These are phyloP conservation scores for Pythium sp. DNA, from an alignment of 352 stramenopile genomes.

Conservation along the genomic window DNA sequence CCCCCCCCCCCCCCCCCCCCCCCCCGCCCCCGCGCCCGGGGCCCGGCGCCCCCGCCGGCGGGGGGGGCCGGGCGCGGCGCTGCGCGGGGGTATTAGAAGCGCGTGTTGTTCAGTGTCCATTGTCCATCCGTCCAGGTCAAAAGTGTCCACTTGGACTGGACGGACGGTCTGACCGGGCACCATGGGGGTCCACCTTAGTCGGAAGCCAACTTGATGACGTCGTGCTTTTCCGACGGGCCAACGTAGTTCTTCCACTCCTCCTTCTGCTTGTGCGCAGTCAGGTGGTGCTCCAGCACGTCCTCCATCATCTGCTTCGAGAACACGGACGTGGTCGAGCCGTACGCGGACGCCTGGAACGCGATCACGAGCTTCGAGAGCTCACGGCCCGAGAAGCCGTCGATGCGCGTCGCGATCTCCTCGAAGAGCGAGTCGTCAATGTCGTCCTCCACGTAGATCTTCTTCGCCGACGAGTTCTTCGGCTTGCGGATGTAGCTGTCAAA, in stretches of 20 bases:
- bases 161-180: neutral
- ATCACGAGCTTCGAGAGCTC: conserved; percentile 99
- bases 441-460: conserved; percentile 89
- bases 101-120: neutral
- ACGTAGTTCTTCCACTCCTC: conserved; percentile 90
- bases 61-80: neutral
- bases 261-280: conserved; percentile 92
- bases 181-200: conserved; percentile 32
- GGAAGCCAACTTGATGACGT: conserved; percentile 49
- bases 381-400: conserved; percentile 97
- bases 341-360: conserved; percentile 97
- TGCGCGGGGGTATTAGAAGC: neutral
- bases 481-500: conserved; percentile 96
- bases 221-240: conserved; percentile 47
- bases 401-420: conserved; percentile 89
- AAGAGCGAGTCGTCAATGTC: conserved; percentile 92
- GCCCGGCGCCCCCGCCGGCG: too few relatives aligned
- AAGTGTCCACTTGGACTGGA: conserved; percentile 10
- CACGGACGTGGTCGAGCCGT: conserved; percentile 92
- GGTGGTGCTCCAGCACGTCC: conserved; percentile 93
- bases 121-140: neutral
- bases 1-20: too few relatives aligned
- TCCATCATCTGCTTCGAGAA: conserved; percentile 94
- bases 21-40: too few relatives aligned
- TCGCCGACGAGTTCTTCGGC: conserved; percentile 83